Evolutionary conservation across 176 grass and related monocot genomes (phyloP).

Genomic region (Oryza punctata): DNA sequence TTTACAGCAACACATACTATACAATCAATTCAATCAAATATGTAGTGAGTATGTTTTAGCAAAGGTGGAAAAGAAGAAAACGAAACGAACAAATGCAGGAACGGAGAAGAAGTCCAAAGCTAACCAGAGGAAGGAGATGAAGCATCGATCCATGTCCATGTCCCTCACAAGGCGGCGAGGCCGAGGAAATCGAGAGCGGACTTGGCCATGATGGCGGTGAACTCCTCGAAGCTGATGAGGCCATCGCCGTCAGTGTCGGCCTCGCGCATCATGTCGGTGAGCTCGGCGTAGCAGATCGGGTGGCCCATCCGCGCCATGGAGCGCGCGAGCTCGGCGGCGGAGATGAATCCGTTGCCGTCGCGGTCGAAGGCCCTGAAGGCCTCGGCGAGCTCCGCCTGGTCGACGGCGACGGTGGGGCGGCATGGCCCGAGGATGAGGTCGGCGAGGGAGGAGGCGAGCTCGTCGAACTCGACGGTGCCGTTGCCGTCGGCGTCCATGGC

Average conservation of each 20-base stretch:
- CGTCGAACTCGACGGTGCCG: constrained; percentile 66
- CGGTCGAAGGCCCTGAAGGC: constrained; percentile 63
- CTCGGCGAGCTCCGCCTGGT: constrained; percentile 63
- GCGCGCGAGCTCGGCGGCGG: constrained; percentile 66
- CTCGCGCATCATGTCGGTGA: constrained; percentile 69
- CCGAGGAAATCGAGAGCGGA: constrained; percentile 67
- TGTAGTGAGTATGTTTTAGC: not conserved
- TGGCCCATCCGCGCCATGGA: constrained; percentile 67
- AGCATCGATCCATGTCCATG: not conserved
- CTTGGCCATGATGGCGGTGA: constrained; percentile 66
- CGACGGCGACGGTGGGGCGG: constrained; percentile 49
- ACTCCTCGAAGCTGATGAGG: constrained; percentile 63
- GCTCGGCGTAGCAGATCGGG: constrained; percentile 60
- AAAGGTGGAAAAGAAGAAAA: not conserved
- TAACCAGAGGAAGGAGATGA: not conserved
- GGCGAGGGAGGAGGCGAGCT: constrained; percentile 52
- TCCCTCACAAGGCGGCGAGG: constrained; percentile 52
- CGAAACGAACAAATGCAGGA: not conserved
- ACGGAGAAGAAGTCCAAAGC: not conserved
- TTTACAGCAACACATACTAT: constrained; percentile 29
- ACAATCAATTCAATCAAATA: constrained; percentile 3
- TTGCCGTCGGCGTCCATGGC: constrained; percentile 60
- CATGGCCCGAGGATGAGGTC: constrained; percentile 53
- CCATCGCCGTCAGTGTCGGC: constrained; percentile 65
- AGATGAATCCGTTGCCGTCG: constrained; percentile 67